Evolutionary conservation across 78 protist genomes (phyloP), one percentile per base, ranked within the genome.

Genomic region (Bodo saltans): DNA sequence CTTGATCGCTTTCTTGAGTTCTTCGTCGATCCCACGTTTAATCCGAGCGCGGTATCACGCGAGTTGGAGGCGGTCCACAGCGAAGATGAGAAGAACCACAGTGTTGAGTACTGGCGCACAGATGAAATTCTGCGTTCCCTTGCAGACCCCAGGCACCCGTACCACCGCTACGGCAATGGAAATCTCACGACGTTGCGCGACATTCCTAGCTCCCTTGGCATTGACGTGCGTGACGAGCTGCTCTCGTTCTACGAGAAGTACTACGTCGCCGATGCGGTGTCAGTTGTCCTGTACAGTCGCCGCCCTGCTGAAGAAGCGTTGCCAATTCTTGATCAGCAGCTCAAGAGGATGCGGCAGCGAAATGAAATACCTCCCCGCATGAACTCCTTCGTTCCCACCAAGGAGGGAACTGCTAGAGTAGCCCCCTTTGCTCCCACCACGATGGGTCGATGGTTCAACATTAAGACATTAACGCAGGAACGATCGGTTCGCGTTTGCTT

Each of bases 11-110:
- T 88, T 38, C 68, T 89, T 29, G 90, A 88, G 32, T 93, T 93
- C 84, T 93, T 91, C 72, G 76, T 90, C 39, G 38, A 78, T 8
- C 96, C 96, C 12, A 82, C 90, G 42, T 89, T 93, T 70, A 67
- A 83, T 28, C 88, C 1, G 32, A 23, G 33, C 38, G 70, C 86
- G 42, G 80, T 82, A 29, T 85, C 37, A 68, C 74, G 93, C n/a
- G 96, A 93, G 86, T 1, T 91, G 52, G 41, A 84, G 32, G 92
- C 92, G 0, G 88, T 90, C 42, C 42, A 88, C 72, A 40, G 72
- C 30, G 95, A 92, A 82, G 25, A 88, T 76, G 47, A 39, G 42
- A 83, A 85, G 85, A 80, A 88, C 70, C 72, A 30, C 17, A 67
- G 34, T 30, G 34, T 60, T 42, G 93, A 91, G 72, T 28, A 21